These are phyloP conservation scores for Hamamelis virginiana DNA, from an alignment of 164 flowering plant species.

Conservation along the genomic window DNA sequence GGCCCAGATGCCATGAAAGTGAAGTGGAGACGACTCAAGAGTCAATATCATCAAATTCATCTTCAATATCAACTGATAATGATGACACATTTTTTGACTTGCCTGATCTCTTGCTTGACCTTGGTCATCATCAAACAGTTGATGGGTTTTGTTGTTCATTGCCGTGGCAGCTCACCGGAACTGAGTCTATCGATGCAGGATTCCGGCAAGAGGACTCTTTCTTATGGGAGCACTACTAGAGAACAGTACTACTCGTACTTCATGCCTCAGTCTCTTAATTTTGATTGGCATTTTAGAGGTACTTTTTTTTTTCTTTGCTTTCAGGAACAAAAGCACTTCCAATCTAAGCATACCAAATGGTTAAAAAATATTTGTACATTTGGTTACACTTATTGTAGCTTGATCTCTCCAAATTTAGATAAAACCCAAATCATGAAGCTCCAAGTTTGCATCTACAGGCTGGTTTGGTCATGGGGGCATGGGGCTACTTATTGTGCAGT, in stretches of 20 bases:
- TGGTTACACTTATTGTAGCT: not conserved
- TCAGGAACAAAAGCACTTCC: not conserved
- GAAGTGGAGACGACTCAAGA: conserved; percentile 12
- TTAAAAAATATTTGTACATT: not conserved
- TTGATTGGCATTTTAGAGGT: no score
- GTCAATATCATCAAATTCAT: conserved; percentile 3
- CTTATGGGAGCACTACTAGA: not conserved
- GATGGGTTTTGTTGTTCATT: not conserved
- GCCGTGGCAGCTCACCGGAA: not conserved
- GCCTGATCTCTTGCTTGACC: conserved; percentile 12
- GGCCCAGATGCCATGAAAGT: not conserved
- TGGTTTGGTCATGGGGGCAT: no score
- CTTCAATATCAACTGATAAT: not conserved
- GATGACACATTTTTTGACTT: conserved; percentile 18
- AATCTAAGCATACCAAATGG: no score
- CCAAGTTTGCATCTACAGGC: not conserved
- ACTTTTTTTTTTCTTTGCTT: not conserved
- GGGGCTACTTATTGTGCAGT: no score
- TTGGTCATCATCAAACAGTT: not conserved
- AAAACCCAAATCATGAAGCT: not conserved
- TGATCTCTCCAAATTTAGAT: not conserved
- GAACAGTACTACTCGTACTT: no score
- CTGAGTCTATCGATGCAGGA: not conserved
- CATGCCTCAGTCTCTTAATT: no score
- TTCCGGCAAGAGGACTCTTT: not conserved